A percentile compares a stretch with the other conserved stretches of the same genome.
These are phyloP conservation scores for Fusarium scirpi DNA, from an alignment of 2,329 filamentous ascomycete genomes.

Conservation along the genomic window DNA sequence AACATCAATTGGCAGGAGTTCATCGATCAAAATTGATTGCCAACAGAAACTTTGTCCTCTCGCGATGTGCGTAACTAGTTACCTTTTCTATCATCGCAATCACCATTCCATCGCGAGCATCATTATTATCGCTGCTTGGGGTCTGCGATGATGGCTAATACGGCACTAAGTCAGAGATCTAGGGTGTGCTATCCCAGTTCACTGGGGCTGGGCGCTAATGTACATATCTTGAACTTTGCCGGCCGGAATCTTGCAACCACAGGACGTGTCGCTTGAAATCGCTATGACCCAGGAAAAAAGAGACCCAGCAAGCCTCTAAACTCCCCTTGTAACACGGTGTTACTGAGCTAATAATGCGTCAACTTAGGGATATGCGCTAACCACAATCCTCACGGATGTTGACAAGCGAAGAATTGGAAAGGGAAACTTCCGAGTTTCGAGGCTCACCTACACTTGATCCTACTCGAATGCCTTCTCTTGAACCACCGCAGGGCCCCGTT, in stretches of 20 bases:
- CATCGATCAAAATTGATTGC: too few relatives aligned
- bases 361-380: slow-evolving; percentile 8
- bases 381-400: slow-evolving; percentile 26
- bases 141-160: slow-evolving; percentile 23
- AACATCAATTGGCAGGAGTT: neutral
- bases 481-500: slow-evolving; percentile 34
- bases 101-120: neutral
- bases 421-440: slow-evolving; percentile 15
- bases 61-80: neutral
- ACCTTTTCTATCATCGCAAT: slow-evolving; percentile 1
- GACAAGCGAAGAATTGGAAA: slow-evolving; percentile 13
- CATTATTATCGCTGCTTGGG: slow-evolving; percentile 9
- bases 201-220: slow-evolving; percentile 25
- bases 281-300: slow-evolving; percentile 13
- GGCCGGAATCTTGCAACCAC: slow-evolving; percentile 36
- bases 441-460: slow-evolving; percentile 34
- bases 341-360: slow-evolving; percentile 22
- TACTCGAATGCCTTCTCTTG: slow-evolving; percentile 41
- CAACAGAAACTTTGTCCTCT: neutral
- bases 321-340: slow-evolving; percentile 13
- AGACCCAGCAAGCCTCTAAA: slow-evolving; percentile 14
- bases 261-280: slow-evolving; percentile 24
- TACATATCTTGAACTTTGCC: slow-evolving; percentile 38
- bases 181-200: slow-evolving; percentile 26
- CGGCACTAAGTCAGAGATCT: slow-evolving; percentile 6